Evolutionary conservation across 1,284 basidiomycete species (phyloP), one percentile per base, ranked within the genome.

Genomic region (Omphalotus olearius): DNA sequence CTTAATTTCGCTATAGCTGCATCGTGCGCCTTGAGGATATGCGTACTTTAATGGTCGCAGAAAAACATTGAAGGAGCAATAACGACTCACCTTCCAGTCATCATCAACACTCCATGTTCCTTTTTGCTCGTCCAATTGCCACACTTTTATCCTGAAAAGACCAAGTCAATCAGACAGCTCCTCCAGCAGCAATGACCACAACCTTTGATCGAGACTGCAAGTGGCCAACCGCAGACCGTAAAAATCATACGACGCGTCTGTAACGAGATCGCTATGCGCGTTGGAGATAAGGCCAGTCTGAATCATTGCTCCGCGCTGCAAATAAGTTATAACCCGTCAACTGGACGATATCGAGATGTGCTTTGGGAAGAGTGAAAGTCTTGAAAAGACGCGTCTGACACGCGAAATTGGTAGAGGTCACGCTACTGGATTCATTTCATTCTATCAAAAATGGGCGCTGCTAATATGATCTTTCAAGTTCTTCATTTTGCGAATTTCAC

Each of bases 211-310:
- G 25, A 92, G 73, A 55, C 84, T 80, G 59, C 82, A 85, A 0
- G 87, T 85, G 3, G 88, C 87, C 35, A 91, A 76, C 59, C 83
- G 78, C 36, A 89, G 79, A 5, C 93, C 93, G 63, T 95, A 94
- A 65, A 89, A 93, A 64, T 95, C 91, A 66, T 95, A 97, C 17
- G 83, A 78, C 52, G 91, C 80, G 69, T 93, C 91, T 37, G 90
- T 85, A 41, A 93, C 76, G 16, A 93, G 76, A 65, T 93, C 91
- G 45, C 71, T 78, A 67, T 93, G 90, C 3, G 84, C 83, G 55
- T 81, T 84, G 52, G 77, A 77, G 52, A 91, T 83, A 13, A 91
- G 71, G 7, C 82, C 83, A 3, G 86, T 85, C 64, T 90, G 86
- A 48, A 89, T 79, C 85, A 88, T 88, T 13, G 16, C 13, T 30